Evolutionary conservation across 1,139 yeast genomes (phyloP).

Genomic region (Geotrichum macrosporum): DNA sequence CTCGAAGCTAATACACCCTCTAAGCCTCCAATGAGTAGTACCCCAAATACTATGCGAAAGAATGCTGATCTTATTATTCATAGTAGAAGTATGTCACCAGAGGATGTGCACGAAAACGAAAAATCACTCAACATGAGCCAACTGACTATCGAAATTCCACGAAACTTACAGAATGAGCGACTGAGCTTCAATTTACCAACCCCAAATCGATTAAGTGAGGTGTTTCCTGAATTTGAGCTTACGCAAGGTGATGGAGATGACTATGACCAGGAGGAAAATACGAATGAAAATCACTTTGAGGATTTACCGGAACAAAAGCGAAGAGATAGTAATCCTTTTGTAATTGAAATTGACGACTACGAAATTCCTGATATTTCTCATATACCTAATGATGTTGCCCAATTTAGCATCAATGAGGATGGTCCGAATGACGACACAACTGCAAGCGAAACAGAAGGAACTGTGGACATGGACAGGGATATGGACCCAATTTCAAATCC

Average conservation of each 20-base stretch:
- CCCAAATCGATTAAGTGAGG: conserved; percentile 17
- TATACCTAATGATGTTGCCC: conserved; percentile 8
- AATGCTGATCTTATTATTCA: neutral
- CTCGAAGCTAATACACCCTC: neutral
- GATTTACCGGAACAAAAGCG: conserved; percentile 2
- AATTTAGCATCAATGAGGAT: conserved; percentile 6
- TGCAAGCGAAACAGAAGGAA: neutral
- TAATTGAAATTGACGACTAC: conserved; percentile 17
- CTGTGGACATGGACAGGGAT: neutral
- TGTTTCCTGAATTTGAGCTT: conserved; percentile 19
- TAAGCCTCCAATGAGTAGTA: neutral
- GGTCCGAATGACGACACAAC: neutral
- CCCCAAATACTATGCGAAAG: neutral
- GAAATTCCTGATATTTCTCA: conserved; percentile 10
- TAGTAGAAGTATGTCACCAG: conserved; percentile 1
- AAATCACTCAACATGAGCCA: conserved; percentile 7
- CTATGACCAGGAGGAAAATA: neutral
- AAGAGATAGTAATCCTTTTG: conserved; percentile 19
- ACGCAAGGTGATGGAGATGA: conserved; percentile 13
- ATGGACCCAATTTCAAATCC: neutral
- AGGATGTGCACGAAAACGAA: neutral
- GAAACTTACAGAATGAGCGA: conserved; percentile 9
- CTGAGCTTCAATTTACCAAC: conserved; percentile 12
- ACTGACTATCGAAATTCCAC: conserved; percentile 7
- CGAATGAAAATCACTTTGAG: neutral